Evolutionary conservation across 2,329 filamentous ascomycete genomes (phyloP).

Genomic region (Fusarium camptoceras): DNA sequence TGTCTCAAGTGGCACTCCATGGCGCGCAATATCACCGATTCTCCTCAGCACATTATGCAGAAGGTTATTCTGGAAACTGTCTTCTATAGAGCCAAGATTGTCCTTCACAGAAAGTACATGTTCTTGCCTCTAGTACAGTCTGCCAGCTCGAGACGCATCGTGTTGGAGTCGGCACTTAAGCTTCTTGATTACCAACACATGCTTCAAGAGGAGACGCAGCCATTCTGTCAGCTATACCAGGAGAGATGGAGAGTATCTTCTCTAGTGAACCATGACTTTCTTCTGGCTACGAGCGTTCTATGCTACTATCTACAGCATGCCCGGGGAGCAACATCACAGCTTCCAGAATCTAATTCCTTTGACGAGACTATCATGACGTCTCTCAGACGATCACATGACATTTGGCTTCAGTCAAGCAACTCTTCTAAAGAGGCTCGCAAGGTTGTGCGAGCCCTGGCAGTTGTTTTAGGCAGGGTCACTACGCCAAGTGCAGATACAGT

Average conservation of each 20-base stretch:
- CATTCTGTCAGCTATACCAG: conserved; percentile 16
- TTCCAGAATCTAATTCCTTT: not conserved
- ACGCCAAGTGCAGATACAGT: not conserved
- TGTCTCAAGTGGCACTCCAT: conserved; percentile 16
- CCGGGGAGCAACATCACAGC: not conserved
- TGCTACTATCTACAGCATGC: conserved; percentile 3
- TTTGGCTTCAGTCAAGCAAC: conserved; percentile 5
- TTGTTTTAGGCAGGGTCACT: not conserved
- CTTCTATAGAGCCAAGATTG: conserved; percentile 4
- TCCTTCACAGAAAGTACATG: conserved; percentile 18
- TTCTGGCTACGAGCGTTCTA: not conserved
- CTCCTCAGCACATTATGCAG: conserved; percentile 11
- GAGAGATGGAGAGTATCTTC: conserved; percentile 20
- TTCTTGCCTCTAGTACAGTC: not conserved
- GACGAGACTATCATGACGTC: not conserved
- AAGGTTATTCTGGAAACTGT: not conserved
- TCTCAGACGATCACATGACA: not conserved
- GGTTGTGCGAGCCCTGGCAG: not conserved
- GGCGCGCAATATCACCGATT: conserved; percentile 10
- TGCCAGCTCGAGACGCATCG: not conserved
- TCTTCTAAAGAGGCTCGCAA: conserved; percentile 1
- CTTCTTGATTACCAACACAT: conserved; percentile 15
- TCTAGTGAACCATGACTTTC: conserved; percentile 6
- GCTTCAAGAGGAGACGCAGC: conserved; percentile 7
- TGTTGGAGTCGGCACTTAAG: conserved; percentile 16